Evolutionary conservation across 495 filamentous ascomycete genomes (phyloP).

Genomic region (Xylaria longipes): DNA sequence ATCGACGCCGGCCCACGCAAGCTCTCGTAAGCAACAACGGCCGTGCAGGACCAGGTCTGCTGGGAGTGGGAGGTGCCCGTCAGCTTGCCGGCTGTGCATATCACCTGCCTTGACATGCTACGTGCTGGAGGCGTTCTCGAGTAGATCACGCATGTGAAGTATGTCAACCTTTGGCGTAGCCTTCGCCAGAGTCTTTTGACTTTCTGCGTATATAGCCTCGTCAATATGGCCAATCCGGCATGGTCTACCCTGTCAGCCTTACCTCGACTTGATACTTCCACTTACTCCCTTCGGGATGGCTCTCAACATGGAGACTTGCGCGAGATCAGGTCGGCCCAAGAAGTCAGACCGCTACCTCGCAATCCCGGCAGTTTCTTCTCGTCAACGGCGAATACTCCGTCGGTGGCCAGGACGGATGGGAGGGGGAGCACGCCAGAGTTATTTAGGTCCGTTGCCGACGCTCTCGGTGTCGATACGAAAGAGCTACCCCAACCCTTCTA

Average conservation of each 20-base stretch:
- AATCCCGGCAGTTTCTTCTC: constrained; percentile 14
- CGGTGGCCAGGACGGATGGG: constrained; percentile 2
- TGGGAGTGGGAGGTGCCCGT: constrained; percentile 13
- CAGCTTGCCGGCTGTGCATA: constrained; percentile 9
- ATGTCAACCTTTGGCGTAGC: constrained; percentile 20
- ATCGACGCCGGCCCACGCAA: constrained; percentile 15
- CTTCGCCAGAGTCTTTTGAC: constrained; percentile 24
- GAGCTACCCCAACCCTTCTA: constrained; percentile 33
- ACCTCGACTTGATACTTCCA: constrained; percentile 26
- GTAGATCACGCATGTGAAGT: constrained; percentile 15
- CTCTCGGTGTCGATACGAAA: constrained; percentile 35
- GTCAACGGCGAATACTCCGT: constrained; percentile 13
- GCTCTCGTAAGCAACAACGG: constrained; percentile 16
- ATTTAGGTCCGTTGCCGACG: constrained; percentile 36
- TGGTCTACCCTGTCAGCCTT: constrained; percentile 25
- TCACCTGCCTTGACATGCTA: constrained; percentile 18
- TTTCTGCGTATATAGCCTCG: constrained; percentile 7
- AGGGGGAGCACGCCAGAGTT: constrained; percentile 15
- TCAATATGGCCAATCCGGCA: constrained; percentile 26
- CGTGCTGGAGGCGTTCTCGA: constrained; percentile 2
- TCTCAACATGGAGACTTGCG: neutral
- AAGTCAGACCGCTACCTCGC: constrained; percentile 11
- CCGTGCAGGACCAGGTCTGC: constrained; percentile 1
- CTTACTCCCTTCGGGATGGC: constrained; percentile 5
- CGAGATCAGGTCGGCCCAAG: constrained; percentile 18